A percentile compares a stretch with the other conserved stretches of the same genome.
phyloP scores from a whole-genome alignment of 2,329 filamentous ascomycete species.

The Nemania sp. region DNA sequence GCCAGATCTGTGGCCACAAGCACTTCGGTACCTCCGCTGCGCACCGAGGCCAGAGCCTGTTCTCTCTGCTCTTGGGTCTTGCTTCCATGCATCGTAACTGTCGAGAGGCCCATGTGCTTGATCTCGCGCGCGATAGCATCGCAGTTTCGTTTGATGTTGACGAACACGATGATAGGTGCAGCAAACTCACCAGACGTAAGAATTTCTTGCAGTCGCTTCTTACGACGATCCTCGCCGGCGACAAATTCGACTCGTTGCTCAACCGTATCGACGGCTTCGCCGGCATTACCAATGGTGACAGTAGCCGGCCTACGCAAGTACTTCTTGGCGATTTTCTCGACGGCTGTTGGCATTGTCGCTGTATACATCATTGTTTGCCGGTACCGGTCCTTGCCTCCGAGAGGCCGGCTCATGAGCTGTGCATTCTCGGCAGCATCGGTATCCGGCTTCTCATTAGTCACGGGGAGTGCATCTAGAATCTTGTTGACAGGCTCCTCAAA shows the following conservation, averaged over 20 bases:
- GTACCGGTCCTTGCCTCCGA: constrained; percentile 79
- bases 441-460: constrained; percentile 93
- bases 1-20: constrained; percentile 95
- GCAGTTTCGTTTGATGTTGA: constrained; percentile 99
- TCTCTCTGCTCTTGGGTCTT: constrained; percentile 99
- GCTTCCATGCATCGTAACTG: constrained; percentile 89
- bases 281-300: constrained; percentile 90
- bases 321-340: constrained; percentile 96
- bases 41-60: constrained; percentile 83
- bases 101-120: constrained; percentile 88
- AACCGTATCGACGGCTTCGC: constrained; percentile 96
- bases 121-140: constrained; percentile 94
- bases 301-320: constrained; percentile 92
- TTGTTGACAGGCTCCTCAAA: constrained; percentile 98
- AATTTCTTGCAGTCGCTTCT: constrained; percentile 93
- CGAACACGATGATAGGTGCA: constrained; percentile 96
- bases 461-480: constrained; percentile 91
- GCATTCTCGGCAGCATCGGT: constrained; percentile 88
- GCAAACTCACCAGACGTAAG: constrained; percentile 78
- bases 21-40: constrained; percentile 79
- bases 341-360: constrained; percentile 90
- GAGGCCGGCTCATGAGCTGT: constrained; percentile 78
- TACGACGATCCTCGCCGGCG: constrained; percentile 88
- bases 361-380: constrained; percentile 99
- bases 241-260: constrained; percentile 96